Conservation (phyloP, 805 yeast species). For the Lachancea meyersii region DNA sequence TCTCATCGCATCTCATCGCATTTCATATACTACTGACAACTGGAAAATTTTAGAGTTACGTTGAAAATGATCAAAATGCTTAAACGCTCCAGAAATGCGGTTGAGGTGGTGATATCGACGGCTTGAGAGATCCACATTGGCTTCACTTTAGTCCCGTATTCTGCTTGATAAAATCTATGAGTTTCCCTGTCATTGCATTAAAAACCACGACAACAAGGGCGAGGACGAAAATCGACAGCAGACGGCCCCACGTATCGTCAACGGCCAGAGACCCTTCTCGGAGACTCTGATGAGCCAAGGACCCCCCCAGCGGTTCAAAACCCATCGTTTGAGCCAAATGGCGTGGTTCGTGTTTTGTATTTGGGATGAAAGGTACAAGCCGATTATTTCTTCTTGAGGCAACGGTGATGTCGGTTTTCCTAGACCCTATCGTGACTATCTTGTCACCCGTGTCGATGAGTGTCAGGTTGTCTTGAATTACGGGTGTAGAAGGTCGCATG, state of each 20-base stretch:
- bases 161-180: conserved; percentile 1
- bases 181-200: background rate
- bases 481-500: background rate
- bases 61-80: background rate
- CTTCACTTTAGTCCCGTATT: background rate
- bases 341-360: background rate
- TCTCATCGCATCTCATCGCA: conserved; percentile 12
- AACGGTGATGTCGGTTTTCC: background rate
- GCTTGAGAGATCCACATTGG: background rate
- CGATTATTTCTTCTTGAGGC: background rate
- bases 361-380: background rate
- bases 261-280: background rate
- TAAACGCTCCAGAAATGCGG: background rate
- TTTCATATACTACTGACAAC: background rate
- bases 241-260: background rate
- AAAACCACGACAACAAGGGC: background rate
- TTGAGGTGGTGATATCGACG: too few species aligned
- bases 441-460: conserved; percentile 4
- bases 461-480: background rate
- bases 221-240: background rate
- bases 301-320: background rate
- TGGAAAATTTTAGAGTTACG: conserved; percentile 6
- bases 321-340: background rate
- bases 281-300: background rate
- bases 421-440: background rate